phyloP scores from a whole-genome alignment of 1,284 basidiomycete species.

The Microbotryum lychnidis-dioicae region DNA sequence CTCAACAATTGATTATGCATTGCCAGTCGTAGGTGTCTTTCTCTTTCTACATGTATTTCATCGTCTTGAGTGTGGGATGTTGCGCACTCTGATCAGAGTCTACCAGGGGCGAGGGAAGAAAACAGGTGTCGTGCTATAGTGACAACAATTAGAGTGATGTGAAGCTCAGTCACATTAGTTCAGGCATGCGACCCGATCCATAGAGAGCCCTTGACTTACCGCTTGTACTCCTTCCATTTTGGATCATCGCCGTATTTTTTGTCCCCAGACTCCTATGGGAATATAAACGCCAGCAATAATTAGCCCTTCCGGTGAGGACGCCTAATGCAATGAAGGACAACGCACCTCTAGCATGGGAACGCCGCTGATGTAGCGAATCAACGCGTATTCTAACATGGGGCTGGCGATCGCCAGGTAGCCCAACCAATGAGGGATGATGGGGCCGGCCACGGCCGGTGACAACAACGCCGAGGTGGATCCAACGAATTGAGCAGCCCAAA shows the following conservation, averaged over 20 bases:
- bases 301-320: too few relatives aligned
- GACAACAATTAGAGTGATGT: background rate
- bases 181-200: constrained; percentile 1
- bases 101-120: constrained; percentile 41
- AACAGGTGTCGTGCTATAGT: constrained; percentile 38
- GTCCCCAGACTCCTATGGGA: constrained; percentile 45
- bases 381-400: constrained; percentile 58
- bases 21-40: too few relatives aligned
- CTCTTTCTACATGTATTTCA: too few relatives aligned
- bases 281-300: constrained; percentile 4
- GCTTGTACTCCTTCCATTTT: constrained; percentile 61
- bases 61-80: too few relatives aligned
- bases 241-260: constrained; percentile 59
- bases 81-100: background rate
- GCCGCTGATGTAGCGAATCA: constrained; percentile 50
- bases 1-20: too few relatives aligned
- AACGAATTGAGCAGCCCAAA: constrained; percentile 64
- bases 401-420: constrained; percentile 50
- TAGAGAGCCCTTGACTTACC: constrained; percentile 40
- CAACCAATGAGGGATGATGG: constrained; percentile 43
- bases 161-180: background rate
- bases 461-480: constrained; percentile 51
- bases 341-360: constrained; percentile 58
- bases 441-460: constrained; percentile 22
- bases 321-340: background rate